Evolutionary conservation across 2,329 filamentous ascomycete species (phyloP).

Genomic region (Ceratocystis lukuohia): DNA sequence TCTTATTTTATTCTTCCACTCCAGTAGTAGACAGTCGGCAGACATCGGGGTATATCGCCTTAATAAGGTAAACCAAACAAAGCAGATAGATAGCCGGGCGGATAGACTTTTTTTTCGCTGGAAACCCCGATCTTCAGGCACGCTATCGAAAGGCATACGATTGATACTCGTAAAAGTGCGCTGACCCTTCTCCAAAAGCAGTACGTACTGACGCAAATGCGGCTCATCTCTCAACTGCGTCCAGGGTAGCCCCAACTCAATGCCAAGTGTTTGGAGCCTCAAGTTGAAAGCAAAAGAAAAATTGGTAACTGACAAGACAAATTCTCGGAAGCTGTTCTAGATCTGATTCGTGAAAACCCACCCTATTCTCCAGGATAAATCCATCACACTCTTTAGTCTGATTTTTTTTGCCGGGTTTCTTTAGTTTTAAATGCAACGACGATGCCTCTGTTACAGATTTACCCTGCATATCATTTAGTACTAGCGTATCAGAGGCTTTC

Average conservation of each 20-base stretch:
- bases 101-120: too few species aligned
- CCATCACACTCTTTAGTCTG: too few species aligned
- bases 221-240: not conserved
- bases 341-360: not conserved
- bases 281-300: not conserved
- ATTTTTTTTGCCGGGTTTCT: too few species aligned
- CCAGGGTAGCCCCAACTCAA: not conserved
- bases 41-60: too few species aligned
- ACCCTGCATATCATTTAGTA: not conserved
- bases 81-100: too few species aligned
- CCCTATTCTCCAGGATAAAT: not conserved
- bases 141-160: too few species aligned
- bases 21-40: not conserved
- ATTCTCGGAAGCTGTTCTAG: not conserved
- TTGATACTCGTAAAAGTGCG: too few species aligned
- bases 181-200: not conserved
- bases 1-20: not conserved
- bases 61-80: too few species aligned
- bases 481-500: not conserved
- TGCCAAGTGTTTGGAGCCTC: constrained; percentile 5
- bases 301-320: not conserved
- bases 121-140: too few species aligned
- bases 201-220: not conserved
- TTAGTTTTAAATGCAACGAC: too few species aligned
- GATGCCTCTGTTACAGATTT: too few species aligned